Evolutionary conservation across 495 filamentous ascomycete genomes (phyloP).

Genomic region (Aspergillus biplanus): DNA sequence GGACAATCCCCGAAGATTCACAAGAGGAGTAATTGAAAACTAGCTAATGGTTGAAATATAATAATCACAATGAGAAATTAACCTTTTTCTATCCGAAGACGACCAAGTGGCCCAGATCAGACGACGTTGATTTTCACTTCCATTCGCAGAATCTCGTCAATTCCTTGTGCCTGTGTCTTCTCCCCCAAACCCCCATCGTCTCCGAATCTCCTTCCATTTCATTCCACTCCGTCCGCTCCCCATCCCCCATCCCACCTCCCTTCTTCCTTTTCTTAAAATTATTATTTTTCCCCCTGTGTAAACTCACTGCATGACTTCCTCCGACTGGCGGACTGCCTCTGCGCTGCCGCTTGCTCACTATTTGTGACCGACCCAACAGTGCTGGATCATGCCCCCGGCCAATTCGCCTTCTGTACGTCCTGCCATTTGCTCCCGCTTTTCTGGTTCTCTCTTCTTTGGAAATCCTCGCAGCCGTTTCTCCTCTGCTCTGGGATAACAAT

Average conservation of each 20-base stretch:
- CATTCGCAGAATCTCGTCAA: too few relatives aligned
- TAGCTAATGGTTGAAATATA: too few relatives aligned
- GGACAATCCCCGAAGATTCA: too few relatives aligned
- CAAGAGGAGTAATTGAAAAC: too few relatives aligned
- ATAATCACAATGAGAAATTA: too few relatives aligned
- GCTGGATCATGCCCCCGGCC: constrained; percentile 35
- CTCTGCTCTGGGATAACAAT: neutral
- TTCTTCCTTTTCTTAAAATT: neutral
- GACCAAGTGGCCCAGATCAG: too few relatives aligned
- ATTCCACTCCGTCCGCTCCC: constrained; percentile 13
- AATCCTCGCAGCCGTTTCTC: neutral
- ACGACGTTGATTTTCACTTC: too few relatives aligned
- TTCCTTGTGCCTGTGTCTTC: too few relatives aligned
- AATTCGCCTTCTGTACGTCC: constrained; percentile 31
- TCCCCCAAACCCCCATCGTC: too few relatives aligned
- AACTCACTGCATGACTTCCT: constrained; percentile 18
- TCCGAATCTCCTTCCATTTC: neutral
- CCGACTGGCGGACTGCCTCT: constrained; percentile 17
- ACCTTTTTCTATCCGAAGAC: too few relatives aligned
- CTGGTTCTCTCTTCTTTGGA: neutral
- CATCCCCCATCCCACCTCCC: constrained; percentile 1
- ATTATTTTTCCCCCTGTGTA: neutral
- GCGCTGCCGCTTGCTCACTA: constrained; percentile 16
- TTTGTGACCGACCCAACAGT: constrained; percentile 2
- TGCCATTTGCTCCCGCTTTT: constrained; percentile 12